A percentile compares a stretch with the other conserved stretches of the same genome.
Conservation (phyloP, 441 rosid genomes). For the Omphalea diandra region DNA sequence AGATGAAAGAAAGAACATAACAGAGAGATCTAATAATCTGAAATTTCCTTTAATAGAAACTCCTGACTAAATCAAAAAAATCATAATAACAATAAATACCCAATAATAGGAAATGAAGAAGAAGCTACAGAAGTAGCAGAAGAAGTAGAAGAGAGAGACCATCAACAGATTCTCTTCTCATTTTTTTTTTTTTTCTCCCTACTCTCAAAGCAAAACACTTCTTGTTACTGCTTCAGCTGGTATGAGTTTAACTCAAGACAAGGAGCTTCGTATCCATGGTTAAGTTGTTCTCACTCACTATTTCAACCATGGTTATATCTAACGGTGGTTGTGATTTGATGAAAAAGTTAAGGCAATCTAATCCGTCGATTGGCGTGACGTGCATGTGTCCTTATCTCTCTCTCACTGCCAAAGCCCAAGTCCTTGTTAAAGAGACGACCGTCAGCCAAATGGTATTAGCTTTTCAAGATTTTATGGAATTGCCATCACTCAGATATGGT, state of each 20-base stretch:
- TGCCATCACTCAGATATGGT: constrained; percentile 37
- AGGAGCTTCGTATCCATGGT: constrained; percentile 38
- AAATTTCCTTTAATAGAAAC: constrained; percentile 36
- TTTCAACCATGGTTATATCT: constrained; percentile 40
- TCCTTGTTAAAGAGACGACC: constrained; percentile 25
- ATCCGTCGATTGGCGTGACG: constrained; percentile 51
- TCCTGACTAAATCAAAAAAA: constrained; percentile 30
- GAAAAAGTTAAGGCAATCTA: constrained; percentile 39
- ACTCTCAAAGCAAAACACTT: neutral
- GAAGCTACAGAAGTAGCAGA: too few relatives aligned
- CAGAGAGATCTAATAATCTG: constrained; percentile 48
- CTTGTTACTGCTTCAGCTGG: too few relatives aligned
- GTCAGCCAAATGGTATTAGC: constrained; percentile 27
- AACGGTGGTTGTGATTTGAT: constrained; percentile 33
- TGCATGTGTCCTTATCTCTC: constrained; percentile 80
- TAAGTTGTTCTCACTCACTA: neutral
- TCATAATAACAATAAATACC: constrained; percentile 28
- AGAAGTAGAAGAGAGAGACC: too few relatives aligned
- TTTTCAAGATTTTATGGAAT: constrained; percentile 16
- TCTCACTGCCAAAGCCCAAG: constrained; percentile 19
- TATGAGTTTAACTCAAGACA: constrained; percentile 22
- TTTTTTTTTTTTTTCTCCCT: constrained; percentile 12
- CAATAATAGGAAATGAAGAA: constrained; percentile 19
- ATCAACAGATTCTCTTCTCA: neutral
- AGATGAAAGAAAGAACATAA: constrained; percentile 31